Evolutionary conservation across 768 basidiomycete genomes (phyloP), one percentile per base, ranked within the genome.

Genomic region (Mycena albidolilacea): DNA sequence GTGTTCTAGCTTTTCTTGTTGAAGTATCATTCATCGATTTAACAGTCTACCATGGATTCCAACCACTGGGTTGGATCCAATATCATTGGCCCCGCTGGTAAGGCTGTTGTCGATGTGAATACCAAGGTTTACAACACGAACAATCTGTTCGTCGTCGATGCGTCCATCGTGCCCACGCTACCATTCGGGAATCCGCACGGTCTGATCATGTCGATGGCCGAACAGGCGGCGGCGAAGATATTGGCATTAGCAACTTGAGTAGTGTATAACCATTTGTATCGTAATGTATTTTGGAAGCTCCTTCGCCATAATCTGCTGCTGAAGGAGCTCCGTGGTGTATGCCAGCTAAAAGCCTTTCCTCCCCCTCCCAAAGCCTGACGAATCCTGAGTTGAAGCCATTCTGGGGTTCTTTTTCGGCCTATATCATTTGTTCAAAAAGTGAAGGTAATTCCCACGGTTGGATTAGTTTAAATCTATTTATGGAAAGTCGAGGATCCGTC

Each of bases 41-140:
- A 11, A 10, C 63, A 73, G 72, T 30, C 72, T 2, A 72, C 66
- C 11, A 81, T 84, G 82, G 74, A 83, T 74, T 84, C 83, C 17
- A 86, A 86, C 77, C 85, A 86, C 76, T 86, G 85, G 85, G 80
- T 84, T 21, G 85, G 83, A 7, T 80, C 85, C 5, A 78, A 79
- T 67, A 82, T 78, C 64, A 84, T 86, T 59, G 75, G 75, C 15
- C 66, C 71, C 3, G 71, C 68, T 0, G 75, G 75, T 2, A 79
- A 83, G 38, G 80, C 75, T 12, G 85, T 86, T 37, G 85, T 86
- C 12, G 85, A 86, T 62, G 64, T 78, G 44, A 85, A 86, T 76
- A 78, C 80, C 39, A 85, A 85, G 67, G 87, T 86, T 62, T 83
- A 71, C 60, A 43, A 43, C 41, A 76, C 75, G 50, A 67, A 76